A percentile compares a stretch with the other conserved stretches of the same genome.
Conservation (phyloP, 208 protist genomes). For the Leishmania turanica region DNA sequence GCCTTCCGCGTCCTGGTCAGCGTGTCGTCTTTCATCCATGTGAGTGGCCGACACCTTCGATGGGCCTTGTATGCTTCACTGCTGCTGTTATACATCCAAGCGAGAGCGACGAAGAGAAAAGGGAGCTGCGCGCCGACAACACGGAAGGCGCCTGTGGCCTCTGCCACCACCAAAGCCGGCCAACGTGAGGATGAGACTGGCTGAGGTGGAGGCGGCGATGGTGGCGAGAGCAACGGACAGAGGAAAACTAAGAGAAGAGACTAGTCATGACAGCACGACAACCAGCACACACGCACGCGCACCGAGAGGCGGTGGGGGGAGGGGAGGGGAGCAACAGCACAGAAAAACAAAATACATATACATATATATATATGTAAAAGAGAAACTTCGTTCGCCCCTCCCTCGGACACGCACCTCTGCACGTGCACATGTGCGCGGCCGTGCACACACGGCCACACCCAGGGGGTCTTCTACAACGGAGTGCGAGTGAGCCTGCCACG, state of each 20-base stretch:
- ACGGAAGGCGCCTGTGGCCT: not conserved
- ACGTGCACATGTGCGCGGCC: too few relatives aligned
- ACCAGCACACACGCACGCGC: slow-evolving; percentile 1
- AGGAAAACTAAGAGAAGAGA: not conserved
- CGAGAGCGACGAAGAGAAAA: not conserved
- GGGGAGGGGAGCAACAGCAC: not conserved
- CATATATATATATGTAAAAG: too few relatives aligned
- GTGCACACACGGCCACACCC: not conserved
- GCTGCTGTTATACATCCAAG: slow-evolving; percentile 3
- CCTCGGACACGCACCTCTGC: not conserved
- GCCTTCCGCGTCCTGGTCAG: not conserved
- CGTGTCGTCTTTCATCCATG: not conserved
- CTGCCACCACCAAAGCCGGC: not conserved
- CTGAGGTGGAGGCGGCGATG: not conserved
- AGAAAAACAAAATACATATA: not conserved
- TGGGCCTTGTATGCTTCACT: not conserved
- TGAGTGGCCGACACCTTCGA: not conserved
- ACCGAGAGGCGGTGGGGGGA: not conserved
- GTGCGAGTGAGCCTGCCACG: not conserved
- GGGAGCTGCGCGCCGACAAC: not conserved
- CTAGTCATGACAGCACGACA: not conserved
- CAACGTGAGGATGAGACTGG: not conserved
- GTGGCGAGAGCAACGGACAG: not conserved
- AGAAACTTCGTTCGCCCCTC: not conserved
- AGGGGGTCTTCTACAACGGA: not conserved